These are phyloP conservation scores for Xylariaceae sp. DNA, from an alignment of 2,329 filamentous ascomycete genomes.

Conservation along the genomic window DNA sequence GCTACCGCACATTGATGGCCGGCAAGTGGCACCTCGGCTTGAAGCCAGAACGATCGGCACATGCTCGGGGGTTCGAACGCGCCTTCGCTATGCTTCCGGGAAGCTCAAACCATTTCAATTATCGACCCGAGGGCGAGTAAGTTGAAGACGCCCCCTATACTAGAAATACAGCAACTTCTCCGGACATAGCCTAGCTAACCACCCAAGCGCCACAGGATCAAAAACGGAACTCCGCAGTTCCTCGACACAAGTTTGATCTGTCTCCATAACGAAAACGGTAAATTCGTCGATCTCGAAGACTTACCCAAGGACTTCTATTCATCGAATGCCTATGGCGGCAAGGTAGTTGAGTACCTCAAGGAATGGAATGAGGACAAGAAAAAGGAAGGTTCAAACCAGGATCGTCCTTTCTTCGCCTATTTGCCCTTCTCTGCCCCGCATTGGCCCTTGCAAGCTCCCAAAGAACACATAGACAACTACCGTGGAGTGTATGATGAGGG, in stretches of 20 bases:
- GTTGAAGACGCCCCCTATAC: too few species aligned
- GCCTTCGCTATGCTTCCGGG: constrained; percentile 52
- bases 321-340: constrained; percentile 41
- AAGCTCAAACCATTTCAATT: constrained; percentile 42
- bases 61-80: constrained; percentile 50
- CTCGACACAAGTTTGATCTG: constrained; percentile 16
- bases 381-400: too few species aligned
- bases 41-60: constrained; percentile 43
- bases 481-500: constrained; percentile 58
- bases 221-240: too few species aligned
- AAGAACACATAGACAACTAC: constrained; percentile 51
- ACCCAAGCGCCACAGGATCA: too few species aligned
- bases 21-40: constrained; percentile 27
- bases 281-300: constrained; percentile 23
- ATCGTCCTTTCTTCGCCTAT: constrained; percentile 59
- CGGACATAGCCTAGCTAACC: too few species aligned
- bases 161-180: too few species aligned
- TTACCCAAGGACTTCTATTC: constrained; percentile 45
- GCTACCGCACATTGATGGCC: constrained; percentile 12
- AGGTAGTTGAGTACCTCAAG: constrained; percentile 40
- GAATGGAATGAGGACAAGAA: constrained; percentile 26
- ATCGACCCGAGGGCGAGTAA: constrained; percentile 24
- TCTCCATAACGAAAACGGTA: constrained; percentile 30
- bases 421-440: constrained; percentile 59
- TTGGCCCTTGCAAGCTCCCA: constrained; percentile 57